These are phyloP conservation scores for Taphrina betulina DNA, from an alignment of 1,139 yeast species.

Conservation along the genomic window DNA sequence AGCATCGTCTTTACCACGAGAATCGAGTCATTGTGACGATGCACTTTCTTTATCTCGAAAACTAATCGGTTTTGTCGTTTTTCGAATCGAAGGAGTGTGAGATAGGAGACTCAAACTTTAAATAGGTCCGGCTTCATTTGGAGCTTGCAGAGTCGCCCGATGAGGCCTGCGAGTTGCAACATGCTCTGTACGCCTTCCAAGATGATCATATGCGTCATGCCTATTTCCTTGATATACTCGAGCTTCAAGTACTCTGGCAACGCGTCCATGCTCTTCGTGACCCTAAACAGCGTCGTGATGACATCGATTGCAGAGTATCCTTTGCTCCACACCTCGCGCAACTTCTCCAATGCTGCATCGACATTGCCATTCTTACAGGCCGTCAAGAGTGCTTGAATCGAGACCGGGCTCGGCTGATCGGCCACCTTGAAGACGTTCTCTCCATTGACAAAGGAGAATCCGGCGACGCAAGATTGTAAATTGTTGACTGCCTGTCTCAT, in stretches of 20 bases:
- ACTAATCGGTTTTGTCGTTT: too few relatives aligned
- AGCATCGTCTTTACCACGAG: too few relatives aligned
- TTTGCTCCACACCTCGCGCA: constrained; percentile 74
- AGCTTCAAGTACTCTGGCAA: constrained; percentile 66
- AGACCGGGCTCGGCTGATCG: constrained; percentile 93
- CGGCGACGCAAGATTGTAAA: constrained; percentile 89
- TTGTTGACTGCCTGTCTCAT: constrained; percentile 98
- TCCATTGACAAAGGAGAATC: constrained; percentile 84
- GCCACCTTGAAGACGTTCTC: constrained; percentile 93
- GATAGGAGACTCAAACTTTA: constrained; percentile 12
- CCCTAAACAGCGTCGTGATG: constrained; percentile 84
- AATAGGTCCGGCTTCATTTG: constrained; percentile 34
- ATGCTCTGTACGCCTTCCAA: constrained; percentile 90
- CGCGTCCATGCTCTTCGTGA: constrained; percentile 65
- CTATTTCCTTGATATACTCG: constrained; percentile 59
- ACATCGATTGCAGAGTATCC: constrained; percentile 95
- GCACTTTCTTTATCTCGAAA: too few relatives aligned
- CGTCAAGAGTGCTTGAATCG: constrained; percentile 71
- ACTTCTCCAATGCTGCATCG: constrained; percentile 65
- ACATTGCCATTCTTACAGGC: constrained; percentile 55
- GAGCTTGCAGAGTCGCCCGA: constrained; percentile 56
- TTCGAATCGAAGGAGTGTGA: too few relatives aligned
- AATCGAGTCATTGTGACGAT: too few relatives aligned
- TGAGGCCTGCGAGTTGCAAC: constrained; percentile 78
- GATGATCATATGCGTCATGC: constrained; percentile 58